Evolutionary conservation across 2,329 filamentous ascomycete species (phyloP).

Genomic region (Xylaria sp.): DNA sequence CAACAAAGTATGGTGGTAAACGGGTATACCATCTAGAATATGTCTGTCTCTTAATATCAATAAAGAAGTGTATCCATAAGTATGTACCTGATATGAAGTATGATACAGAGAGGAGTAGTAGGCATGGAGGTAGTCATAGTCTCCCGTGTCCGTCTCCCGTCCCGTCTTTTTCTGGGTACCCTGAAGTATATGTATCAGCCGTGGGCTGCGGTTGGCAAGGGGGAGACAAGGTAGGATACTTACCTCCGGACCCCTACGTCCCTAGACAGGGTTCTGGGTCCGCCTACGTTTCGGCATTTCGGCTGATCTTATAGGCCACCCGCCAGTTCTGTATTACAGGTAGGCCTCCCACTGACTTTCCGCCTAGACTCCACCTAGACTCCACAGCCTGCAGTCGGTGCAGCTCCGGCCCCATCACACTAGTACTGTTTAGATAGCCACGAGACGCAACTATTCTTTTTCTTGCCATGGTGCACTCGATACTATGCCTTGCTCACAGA

Average conservation of each 20-base stretch:
- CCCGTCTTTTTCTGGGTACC: too few relatives aligned
- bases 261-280: not conserved
- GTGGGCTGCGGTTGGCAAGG: not conserved
- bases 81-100: too few relatives aligned
- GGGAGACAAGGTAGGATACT: not conserved
- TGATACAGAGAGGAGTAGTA: too few relatives aligned
- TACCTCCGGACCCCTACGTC: not conserved
- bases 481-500: not conserved
- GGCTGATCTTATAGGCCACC: conserved; percentile 5
- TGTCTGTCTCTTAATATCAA: too few relatives aligned
- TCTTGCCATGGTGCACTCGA: not conserved
- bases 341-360: not conserved
- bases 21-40: too few relatives aligned
- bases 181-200: too few relatives aligned
- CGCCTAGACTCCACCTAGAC: not conserved
- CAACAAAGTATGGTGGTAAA: too few relatives aligned
- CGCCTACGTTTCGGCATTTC: conserved; percentile 5
- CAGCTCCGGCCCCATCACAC: not conserved
- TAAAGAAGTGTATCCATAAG: too few relatives aligned
- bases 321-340: not conserved
- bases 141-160: too few relatives aligned
- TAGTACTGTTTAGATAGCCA: not conserved
- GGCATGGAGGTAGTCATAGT: too few relatives aligned
- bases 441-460: not conserved
- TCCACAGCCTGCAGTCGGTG: not conserved